A percentile compares a stretch with the other conserved stretches of the same genome.
phyloP scores from a whole-genome alignment of 1,284 basidiomycete genomes.

The Malassezia equina region DNA sequence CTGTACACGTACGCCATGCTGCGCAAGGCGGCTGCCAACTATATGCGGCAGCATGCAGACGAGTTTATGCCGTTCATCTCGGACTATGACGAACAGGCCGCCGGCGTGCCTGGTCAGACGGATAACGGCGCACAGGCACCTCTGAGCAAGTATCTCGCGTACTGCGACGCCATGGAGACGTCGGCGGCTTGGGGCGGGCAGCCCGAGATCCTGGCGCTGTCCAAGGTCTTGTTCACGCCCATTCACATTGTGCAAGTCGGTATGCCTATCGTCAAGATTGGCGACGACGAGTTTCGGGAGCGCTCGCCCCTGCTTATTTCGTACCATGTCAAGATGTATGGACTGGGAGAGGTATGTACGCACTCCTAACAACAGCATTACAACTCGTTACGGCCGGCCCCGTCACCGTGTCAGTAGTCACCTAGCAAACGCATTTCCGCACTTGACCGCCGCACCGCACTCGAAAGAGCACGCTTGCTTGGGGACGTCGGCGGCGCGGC shows the following conservation, averaged over 20 bases:
- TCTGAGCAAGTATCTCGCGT: slow-evolving; percentile 62
- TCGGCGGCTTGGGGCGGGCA: slow-evolving; percentile 94
- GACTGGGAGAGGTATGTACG: slow-evolving; percentile 33
- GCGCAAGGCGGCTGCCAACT: slow-evolving; percentile 65
- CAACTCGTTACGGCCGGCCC: slow-evolving; percentile 32
- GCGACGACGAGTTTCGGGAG: slow-evolving; percentile 56
- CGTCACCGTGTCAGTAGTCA: not conserved
- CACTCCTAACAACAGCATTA: slow-evolving; percentile 27
- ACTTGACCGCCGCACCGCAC: slow-evolving; percentile 13
- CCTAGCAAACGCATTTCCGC: slow-evolving; percentile 9
- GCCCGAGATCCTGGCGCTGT: slow-evolving; percentile 84
- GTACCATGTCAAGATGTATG: slow-evolving; percentile 43
- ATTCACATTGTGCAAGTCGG: slow-evolving; percentile 86
- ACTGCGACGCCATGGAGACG: slow-evolving; percentile 68
- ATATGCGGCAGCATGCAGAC: slow-evolving; percentile 72
- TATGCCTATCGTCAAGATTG: slow-evolving; percentile 60
- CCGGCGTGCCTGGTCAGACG: slow-evolving; percentile 55
- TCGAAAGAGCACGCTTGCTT: slow-evolving; percentile 1
- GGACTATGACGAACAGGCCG: slow-evolving; percentile 41
- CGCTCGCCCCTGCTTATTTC: slow-evolving; percentile 28
- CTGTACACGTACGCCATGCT: slow-evolving; percentile 42
- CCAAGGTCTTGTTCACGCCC: slow-evolving; percentile 69
- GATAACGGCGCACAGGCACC: slow-evolving; percentile 51
- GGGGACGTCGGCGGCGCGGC: not conserved
- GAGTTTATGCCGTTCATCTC: slow-evolving; percentile 92